Conservation (phyloP, 768 basidiomycete genomes). For the Megacollybia marginata region DNA sequence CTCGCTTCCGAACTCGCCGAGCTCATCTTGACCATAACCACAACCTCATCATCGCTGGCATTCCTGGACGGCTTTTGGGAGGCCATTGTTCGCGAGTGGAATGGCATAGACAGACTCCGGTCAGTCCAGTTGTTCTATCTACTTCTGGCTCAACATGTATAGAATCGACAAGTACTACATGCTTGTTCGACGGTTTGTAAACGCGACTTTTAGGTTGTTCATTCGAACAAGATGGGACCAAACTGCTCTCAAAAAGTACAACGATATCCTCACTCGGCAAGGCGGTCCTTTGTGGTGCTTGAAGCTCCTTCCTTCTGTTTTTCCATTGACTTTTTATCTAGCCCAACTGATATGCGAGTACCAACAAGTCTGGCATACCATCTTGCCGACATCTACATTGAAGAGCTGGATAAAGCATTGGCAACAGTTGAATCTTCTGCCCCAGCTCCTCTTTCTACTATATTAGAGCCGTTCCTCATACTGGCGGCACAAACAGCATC, state of each 20-base stretch:
- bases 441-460: slow-evolving; percentile 42
- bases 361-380: slow-evolving; percentile 80
- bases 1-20: slow-evolving; percentile 83
- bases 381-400: slow-evolving; percentile 81
- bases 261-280: slow-evolving; percentile 51
- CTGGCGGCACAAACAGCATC: slow-evolving; percentile 65
- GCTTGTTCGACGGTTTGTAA: slow-evolving; percentile 84
- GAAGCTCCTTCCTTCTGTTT: neutral
- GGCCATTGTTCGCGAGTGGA: slow-evolving; percentile 87
- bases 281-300: slow-evolving; percentile 83
- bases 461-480: slow-evolving; percentile 64
- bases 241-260: slow-evolving; percentile 49
- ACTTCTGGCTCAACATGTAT: slow-evolving; percentile 3
- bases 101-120: slow-evolving; percentile 85
- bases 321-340: slow-evolving; percentile 18
- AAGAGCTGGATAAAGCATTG: slow-evolving; percentile 75
- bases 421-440: slow-evolving; percentile 17
- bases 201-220: slow-evolving; percentile 79
- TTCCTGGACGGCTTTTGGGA: slow-evolving; percentile 92
- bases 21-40: slow-evolving; percentile 62
- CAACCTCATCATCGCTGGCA: slow-evolving; percentile 48
- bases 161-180: slow-evolving; percentile 98
- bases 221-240: slow-evolving; percentile 63
- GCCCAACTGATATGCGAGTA: slow-evolving; percentile 63
- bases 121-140: slow-evolving; percentile 19